Base-by-base conservation (phyloP, 257 asterid species). In the Gardenia jasminoides region DNA sequence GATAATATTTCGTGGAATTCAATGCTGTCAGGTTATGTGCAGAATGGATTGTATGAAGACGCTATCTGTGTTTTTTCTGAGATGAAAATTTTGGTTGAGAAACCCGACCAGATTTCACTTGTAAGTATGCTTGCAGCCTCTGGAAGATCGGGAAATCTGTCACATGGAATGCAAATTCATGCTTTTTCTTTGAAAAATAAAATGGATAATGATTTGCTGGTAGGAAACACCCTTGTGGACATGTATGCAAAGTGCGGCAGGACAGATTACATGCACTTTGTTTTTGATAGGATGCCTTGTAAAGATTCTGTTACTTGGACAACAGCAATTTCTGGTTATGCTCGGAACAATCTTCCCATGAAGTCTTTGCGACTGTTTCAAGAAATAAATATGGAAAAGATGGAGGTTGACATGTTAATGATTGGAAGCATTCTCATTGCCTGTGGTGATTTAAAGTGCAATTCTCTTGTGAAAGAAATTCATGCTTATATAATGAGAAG, bases 221-320 rank as follows among this genome's bases (percentile, higher is more conserved):
- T 94, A 61, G 84, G 93, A 1, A 94, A 91, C 87, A 87, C 97
- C 54, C 89, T 94, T 36, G 36, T 83, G 33, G 97, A 94, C 88
- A 91, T 91, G 97, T 94, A 94, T 77, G 95, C 91, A n/a, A 94
- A 94, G 87, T 93, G 99, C 83, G 87, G 90, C 17, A 88, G 83
- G 81, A 86, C 86, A 17, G 87, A 79, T 79, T 93, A 79, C 76
- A 90, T 88, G 94, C 90, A 82, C 43, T 70, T 71, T 73, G 84
- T 90, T 70, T 90, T 93, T 70, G 74, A 70, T 6, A 89, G 90
- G 78, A 89, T 93, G 81, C 84, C 79, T 68, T 28, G 67, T 28
- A 90, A 85, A 81, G 97, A 93, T 80, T 72, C 46, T 43, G 83
- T 94, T 81, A 89, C 97, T 65, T 94, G 97, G 96, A 90, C 97